These are phyloP conservation scores for Gynochthodes officinalis DNA, from an alignment of 257 asterid genomes.

Conservation along the genomic window DNA sequence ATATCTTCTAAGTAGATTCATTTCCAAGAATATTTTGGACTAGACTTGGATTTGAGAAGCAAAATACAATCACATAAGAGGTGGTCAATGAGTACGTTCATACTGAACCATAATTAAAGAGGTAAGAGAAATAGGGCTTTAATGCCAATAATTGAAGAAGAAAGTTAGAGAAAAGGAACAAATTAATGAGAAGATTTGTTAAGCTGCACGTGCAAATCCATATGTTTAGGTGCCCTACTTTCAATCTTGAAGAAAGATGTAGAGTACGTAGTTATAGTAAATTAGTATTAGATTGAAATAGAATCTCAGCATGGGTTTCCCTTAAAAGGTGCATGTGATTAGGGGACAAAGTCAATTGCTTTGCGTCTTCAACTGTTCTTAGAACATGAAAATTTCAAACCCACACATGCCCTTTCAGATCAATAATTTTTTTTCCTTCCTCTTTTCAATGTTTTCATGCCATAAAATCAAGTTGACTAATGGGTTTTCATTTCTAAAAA, in stretches of 20 bases:
- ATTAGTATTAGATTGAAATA: not conserved
- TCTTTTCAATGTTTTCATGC: not conserved
- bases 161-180: not conserved
- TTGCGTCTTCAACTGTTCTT: not conserved
- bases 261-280: not conserved
- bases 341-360: conserved; percentile 2
- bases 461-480: too few species aligned
- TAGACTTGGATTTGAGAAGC: too few species aligned
- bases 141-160: not conserved
- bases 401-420: not conserved
- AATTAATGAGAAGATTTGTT: not conserved
- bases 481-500: too few species aligned
- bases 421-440: too few species aligned
- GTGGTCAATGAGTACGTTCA: not conserved
- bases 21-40: too few species aligned
- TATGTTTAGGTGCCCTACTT: not conserved
- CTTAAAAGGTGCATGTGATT: conserved; percentile 10
- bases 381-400: not conserved
- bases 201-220: conserved; percentile 1
- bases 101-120: not conserved
- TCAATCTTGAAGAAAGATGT: not conserved
- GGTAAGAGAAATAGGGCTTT: not conserved
- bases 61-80: too few species aligned
- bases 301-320: not conserved
- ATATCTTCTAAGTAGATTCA: too few species aligned